Evolutionary conservation across 345 rosid genomes (phyloP), one percentile per base, ranked within the genome.

Genomic region (Reutealis trisperma): DNA sequence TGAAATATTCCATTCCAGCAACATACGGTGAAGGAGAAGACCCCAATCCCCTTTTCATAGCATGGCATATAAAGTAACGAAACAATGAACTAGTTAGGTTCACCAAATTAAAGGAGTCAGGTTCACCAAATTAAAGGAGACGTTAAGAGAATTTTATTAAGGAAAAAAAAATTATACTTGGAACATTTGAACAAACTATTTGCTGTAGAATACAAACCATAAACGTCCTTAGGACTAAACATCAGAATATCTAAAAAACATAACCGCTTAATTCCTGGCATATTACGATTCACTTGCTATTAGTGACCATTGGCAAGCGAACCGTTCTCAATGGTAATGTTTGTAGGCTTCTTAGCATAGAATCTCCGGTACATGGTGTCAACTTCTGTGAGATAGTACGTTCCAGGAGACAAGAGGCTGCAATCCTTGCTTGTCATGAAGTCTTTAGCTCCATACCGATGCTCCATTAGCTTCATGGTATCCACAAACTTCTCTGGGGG

Each of bases 391-490:
- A 96, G 93, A 73, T 91, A 96, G 88, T 89, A 92, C 34, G 99
- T 91, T 62, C 94, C 99, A 0, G 97, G 91, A 71, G 96, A 86
- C 88, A 96, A 82, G 73, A 90, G 91, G 84, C 93, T 90, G 72
- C 84, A 84, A 73, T 94, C 99, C 76, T 96, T 89, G 90, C 86
- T 94, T 4, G 99, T 96, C 85, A 89, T 89, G n/a, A 90, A 94
- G 89, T 89, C 98, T 77, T 92, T 96, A 62, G 89, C 96, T n/a
- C 99, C 99, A 12, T 96, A 96, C 77, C 99, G 88, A 63, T 92
- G 97, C 90, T 96, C 99, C 97, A 90, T 94, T 64, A 96, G 88
- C 86, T 94, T 87, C 97, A 96, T 66, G 5, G 88, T 90, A 77
- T 90, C 97, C 42, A 91, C 91, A 76, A 96, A 96, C 64, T 92